Evolutionary conservation across 1,284 basidiomycete genomes (phyloP).

Genomic region (Papiliotrema flavescens): DNA sequence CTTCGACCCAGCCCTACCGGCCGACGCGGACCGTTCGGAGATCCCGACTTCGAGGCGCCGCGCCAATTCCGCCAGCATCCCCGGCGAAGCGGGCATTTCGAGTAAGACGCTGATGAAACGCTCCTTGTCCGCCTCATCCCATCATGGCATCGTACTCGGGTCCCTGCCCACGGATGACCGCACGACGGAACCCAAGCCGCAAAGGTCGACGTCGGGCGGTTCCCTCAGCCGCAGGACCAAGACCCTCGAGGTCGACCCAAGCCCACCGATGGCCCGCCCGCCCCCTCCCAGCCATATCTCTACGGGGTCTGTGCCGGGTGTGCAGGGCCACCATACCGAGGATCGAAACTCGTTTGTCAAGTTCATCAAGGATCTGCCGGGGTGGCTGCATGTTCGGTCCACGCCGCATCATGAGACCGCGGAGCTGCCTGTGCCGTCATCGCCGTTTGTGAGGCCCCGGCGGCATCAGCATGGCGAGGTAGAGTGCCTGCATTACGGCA

Average conservation of each 20-base stretch:
- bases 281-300: not conserved
- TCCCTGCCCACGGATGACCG: not conserved
- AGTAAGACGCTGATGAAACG: not conserved
- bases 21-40: slow-evolving; percentile 3
- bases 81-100: not conserved
- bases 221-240: not conserved
- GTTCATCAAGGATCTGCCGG: slow-evolving; percentile 36
- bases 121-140: not conserved
- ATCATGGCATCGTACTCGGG: not conserved
- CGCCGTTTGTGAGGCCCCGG: not conserved
- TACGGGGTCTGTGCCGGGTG: not conserved
- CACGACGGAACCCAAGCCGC: not conserved
- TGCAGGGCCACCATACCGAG: not conserved
- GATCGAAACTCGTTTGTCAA: slow-evolving; percentile 24
- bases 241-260: not conserved
- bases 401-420: not conserved
- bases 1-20: slow-evolving; percentile 15
- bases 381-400: slow-evolving; percentile 25
- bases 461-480: slow-evolving; percentile 43
- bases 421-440: not conserved
- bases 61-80: slow-evolving; percentile 10
- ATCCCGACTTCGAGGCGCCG: slow-evolving; percentile 1
- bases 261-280: not conserved
- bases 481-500: slow-evolving; percentile 47
- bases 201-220: not conserved